phyloP scores from a whole-genome alignment of 2,329 filamentous ascomycete genomes.

The Calonectria honghensis region DNA sequence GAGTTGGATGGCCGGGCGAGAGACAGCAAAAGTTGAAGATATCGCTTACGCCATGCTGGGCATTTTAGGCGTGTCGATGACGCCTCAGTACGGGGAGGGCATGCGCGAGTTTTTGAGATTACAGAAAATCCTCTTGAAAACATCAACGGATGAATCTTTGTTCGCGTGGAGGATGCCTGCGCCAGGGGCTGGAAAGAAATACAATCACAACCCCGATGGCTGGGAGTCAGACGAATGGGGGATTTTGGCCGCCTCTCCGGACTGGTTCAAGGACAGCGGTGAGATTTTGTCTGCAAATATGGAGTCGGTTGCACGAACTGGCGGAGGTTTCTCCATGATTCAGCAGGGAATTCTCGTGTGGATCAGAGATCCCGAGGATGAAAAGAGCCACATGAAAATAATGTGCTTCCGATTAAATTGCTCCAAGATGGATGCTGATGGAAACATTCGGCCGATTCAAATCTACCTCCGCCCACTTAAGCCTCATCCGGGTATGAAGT shows the following conservation, averaged over 20 bases:
- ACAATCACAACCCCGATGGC: slow-evolving; percentile 8
- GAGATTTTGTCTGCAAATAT: neutral
- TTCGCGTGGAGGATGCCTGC: slow-evolving; percentile 20
- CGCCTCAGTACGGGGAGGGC: slow-evolving; percentile 12
- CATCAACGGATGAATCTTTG: neutral
- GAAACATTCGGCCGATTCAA: slow-evolving; percentile 7
- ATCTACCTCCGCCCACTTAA: slow-evolving; percentile 12
- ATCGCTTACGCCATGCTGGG: slow-evolving; percentile 9
- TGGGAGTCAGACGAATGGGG: slow-evolving; percentile 23
- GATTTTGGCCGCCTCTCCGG: slow-evolving; percentile 6
- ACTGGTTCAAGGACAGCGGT: slow-evolving; percentile 14
- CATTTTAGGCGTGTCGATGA: slow-evolving; percentile 6
- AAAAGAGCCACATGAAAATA: slow-evolving; percentile 9
- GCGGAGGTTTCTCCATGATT: slow-evolving; percentile 22
- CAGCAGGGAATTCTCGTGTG: slow-evolving; percentile 19
- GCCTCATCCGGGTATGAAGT: slow-evolving; percentile 6
- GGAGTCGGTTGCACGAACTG: neutral
- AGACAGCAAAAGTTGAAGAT: neutral
- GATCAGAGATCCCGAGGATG: slow-evolving; percentile 13
- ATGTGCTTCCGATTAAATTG: slow-evolving; percentile 56
- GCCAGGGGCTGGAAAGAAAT: neutral
- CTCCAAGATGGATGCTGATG: neutral
- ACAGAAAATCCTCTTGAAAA: slow-evolving; percentile 13
- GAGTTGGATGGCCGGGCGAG: slow-evolving; percentile 14
- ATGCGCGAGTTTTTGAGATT: slow-evolving; percentile 13